Percentiles rank a stretch among this genome's conserved stretches.
Conservation (phyloP, 2,329 filamentous ascomycete species). For the Stemphylium vesicarium region DNA sequence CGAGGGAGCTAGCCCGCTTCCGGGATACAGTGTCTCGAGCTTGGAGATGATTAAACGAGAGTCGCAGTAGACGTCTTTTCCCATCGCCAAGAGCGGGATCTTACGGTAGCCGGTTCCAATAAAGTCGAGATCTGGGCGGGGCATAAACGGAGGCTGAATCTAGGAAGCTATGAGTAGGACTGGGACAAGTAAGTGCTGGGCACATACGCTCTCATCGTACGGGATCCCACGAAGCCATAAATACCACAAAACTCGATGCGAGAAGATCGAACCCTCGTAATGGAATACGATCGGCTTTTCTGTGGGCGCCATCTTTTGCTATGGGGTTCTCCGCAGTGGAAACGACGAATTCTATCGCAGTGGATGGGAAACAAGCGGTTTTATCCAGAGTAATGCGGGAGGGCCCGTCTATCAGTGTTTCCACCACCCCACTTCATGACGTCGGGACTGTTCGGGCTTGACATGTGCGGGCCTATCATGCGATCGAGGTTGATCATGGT, state of each 20-base stretch:
- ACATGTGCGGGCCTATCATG: not conserved
- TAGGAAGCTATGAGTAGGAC: constrained; percentile 35
- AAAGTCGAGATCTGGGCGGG: constrained; percentile 36
- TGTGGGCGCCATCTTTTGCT: constrained; percentile 18
- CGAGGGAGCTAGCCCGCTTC: constrained; percentile 18
- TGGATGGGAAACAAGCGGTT: not conserved
- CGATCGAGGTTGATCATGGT: not conserved
- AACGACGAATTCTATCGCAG: not conserved
- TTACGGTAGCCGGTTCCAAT: constrained; percentile 49
- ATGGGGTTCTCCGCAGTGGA: not conserved
- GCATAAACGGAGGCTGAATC: constrained; percentile 61
- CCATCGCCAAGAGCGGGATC: constrained; percentile 41
- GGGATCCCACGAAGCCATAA: constrained; percentile 68
- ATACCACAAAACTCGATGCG: constrained; percentile 70
- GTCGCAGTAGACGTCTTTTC: constrained; percentile 43
- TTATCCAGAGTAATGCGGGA: not conserved
- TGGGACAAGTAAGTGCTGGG: not conserved
- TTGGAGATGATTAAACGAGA: constrained; percentile 41
- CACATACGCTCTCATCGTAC: constrained; percentile 70
- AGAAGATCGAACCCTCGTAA: constrained; percentile 70
- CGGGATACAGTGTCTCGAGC: constrained; percentile 32
- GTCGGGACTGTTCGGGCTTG: not conserved
- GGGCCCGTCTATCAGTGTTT: not conserved
- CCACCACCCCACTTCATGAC: not conserved
- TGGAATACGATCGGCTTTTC: constrained; percentile 68